Base-by-base conservation (phyloP, 2,329 filamentous ascomycete genomes). In the Ceratocystis ficicola region DNA sequence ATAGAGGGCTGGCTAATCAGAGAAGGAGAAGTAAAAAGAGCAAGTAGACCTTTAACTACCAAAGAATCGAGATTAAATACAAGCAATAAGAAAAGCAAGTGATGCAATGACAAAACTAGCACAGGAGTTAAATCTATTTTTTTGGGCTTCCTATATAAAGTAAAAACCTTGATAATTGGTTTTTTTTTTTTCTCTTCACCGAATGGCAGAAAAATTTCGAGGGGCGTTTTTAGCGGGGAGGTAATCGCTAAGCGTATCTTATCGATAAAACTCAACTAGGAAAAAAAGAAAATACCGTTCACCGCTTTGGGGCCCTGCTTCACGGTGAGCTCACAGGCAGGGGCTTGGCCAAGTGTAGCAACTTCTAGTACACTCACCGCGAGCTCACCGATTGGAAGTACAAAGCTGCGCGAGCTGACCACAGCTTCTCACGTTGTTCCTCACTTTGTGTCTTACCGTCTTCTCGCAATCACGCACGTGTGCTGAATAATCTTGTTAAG, bases 181-280 rank as follows among this genome's bases (percentile, higher is more conserved):
- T 20, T 30, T 25, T 36, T 59, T 32, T 59, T 59, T 32, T 30
- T 32, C 17, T 3, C 52, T 57, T 59, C 52, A 59, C 52, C 52
- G 48, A 62, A 4, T 61, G 66, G 60, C 44, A 66, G 62, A 65
- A 66, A 66, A 63, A 64, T 41, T 68, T 66, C 63, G 17, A 60
- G 32, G 62, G 44, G 52, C 17, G 48, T 36, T 25, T 69, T 69
- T 68, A 66, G 68, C 62, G 64, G 62, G 57, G 57, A 62, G 66
- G 48, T 28, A 36, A 46, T 20, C 48, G 22, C 44, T 41, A 36
- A 44, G 28, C 7, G 10, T 25, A 50, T 55, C 62, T 62, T 68
- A 68, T 66, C 64, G 66, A 66, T 67, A 64, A 66, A 52, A 28
- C 2, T 62, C 30, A 30, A 2, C 10, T 10, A 10, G 4, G 55